phyloP scores from a whole-genome alignment of 129 eudicot genomes.

The Flaveria sonorensis region DNA sequence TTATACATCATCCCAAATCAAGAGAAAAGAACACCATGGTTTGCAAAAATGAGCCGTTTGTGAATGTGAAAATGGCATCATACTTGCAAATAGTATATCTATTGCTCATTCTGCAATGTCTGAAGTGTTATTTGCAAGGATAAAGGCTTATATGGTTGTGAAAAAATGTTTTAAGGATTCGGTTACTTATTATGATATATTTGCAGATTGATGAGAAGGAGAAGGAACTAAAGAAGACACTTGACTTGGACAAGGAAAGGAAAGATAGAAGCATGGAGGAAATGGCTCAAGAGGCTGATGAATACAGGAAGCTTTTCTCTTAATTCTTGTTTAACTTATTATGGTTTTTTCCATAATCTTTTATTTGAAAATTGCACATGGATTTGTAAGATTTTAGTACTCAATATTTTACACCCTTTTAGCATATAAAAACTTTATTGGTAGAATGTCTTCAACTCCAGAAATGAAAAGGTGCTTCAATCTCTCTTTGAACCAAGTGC shows the following conservation, averaged over 20 bases:
- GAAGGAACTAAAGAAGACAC: conserved; percentile 79
- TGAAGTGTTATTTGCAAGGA: background rate
- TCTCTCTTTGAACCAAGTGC: no score
- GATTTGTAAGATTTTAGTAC: background rate
- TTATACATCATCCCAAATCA: background rate
- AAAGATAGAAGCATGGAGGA: conserved; percentile 88
- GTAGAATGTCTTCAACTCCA: background rate
- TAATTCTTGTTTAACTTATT: conserved; percentile 6
- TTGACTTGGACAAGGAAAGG: conserved; percentile 90
- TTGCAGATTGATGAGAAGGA: conserved; percentile 85
- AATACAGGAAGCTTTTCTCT: conserved; percentile 62
- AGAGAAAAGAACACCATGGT: background rate
- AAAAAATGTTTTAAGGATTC: background rate
- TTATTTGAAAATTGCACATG: background rate
- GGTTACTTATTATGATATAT: background rate
- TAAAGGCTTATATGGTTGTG: background rate
- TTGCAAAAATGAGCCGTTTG: background rate
- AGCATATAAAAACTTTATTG: background rate
- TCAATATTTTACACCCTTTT: background rate
- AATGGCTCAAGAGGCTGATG: conserved; percentile 85
- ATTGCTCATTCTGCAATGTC: background rate
- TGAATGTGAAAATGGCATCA: background rate
- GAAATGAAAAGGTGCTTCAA: no score
- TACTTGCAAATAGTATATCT: background rate
- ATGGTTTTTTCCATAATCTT: background rate